phyloP scores from a whole-genome alignment of 495 filamentous ascomycete genomes.

The Penicillium dipodomyicola region DNA sequence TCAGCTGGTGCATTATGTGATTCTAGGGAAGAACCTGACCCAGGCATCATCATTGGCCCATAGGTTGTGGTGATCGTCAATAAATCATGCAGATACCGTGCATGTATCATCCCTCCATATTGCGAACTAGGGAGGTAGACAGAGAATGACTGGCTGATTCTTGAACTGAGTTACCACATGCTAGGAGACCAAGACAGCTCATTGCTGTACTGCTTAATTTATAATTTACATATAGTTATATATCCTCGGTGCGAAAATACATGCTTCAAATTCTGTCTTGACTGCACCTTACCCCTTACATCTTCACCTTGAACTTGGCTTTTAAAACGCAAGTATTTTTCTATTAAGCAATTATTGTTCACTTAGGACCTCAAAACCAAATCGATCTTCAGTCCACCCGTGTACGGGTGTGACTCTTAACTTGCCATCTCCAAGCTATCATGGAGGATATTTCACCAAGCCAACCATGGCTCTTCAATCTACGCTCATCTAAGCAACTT shows the following conservation, averaged over 20 bases:
- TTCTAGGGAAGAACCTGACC: neutral
- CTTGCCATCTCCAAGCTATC: neutral
- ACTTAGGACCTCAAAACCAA: neutral
- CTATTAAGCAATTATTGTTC: neutral
- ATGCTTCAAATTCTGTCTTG: neutral
- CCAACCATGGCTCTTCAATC: slow-evolving; percentile 4
- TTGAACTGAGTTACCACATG: too few species aligned
- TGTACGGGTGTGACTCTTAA: neutral
- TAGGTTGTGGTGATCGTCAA: neutral
- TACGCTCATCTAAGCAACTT: slow-evolving; percentile 10
- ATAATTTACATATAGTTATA: neutral
- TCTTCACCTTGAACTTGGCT: neutral
- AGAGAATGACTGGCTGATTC: neutral
- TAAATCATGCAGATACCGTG: neutral
- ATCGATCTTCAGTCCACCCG: neutral
- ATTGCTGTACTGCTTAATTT: neutral
- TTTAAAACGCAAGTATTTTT: neutral
- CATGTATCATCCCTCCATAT: neutral
- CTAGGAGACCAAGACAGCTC: too few species aligned
- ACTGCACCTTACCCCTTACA: slow-evolving; percentile 5
- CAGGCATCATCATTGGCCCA: neutral
- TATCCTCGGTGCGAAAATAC: neutral
- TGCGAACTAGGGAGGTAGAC: neutral
- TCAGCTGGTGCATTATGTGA: slow-evolving; percentile 1
- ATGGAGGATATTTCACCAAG: neutral